These are phyloP conservation scores for Phaffia tasmanica DNA, from an alignment of 768 basidiomycete genomes.

Conservation along the genomic window DNA sequence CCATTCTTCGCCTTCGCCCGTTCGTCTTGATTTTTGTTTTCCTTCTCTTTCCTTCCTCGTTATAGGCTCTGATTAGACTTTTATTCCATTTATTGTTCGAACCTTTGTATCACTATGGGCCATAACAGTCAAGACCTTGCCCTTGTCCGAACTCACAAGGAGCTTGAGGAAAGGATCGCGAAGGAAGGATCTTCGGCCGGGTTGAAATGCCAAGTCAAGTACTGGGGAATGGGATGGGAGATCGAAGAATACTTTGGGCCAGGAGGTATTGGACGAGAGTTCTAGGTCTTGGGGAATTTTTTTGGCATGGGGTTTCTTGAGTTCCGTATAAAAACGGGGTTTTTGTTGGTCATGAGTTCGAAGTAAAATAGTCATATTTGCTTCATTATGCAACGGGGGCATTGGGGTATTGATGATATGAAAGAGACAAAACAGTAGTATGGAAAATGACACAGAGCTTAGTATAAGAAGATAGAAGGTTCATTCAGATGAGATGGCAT, in stretches of 20 bases:
- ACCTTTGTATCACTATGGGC: background rate
- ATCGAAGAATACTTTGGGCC: slow-evolving; percentile 66
- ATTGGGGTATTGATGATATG: too few relatives aligned
- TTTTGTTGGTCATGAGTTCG: too few relatives aligned
- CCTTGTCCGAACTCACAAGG: slow-evolving; percentile 65
- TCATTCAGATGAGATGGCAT: too few relatives aligned
- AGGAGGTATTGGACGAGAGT: slow-evolving; percentile 20
- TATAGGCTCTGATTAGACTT: slow-evolving; percentile 3
- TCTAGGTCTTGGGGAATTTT: background rate
- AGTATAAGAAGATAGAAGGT: too few relatives aligned
- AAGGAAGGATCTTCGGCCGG: slow-evolving; percentile 56
- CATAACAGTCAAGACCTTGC: slow-evolving; percentile 61
- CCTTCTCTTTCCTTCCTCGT: slow-evolving; percentile 2
- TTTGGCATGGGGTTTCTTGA: too few relatives aligned
- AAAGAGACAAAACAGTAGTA: too few relatives aligned
- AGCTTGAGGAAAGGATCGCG: slow-evolving; percentile 64
- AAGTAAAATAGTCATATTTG: too few relatives aligned
- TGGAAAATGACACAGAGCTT: too few relatives aligned
- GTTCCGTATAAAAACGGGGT: too few relatives aligned
- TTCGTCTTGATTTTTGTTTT: slow-evolving; percentile 35
- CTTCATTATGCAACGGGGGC: too few relatives aligned
- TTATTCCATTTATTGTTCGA: background rate
- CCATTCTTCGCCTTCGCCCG: slow-evolving; percentile 67
- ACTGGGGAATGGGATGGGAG: slow-evolving; percentile 95
- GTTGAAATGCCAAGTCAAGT: slow-evolving; percentile 59